Percentiles rank a stretch among this genome's conserved stretches.
Conservation (phyloP, 352 stramenopile genomes). For the Aphanomyces astaci region DNA sequence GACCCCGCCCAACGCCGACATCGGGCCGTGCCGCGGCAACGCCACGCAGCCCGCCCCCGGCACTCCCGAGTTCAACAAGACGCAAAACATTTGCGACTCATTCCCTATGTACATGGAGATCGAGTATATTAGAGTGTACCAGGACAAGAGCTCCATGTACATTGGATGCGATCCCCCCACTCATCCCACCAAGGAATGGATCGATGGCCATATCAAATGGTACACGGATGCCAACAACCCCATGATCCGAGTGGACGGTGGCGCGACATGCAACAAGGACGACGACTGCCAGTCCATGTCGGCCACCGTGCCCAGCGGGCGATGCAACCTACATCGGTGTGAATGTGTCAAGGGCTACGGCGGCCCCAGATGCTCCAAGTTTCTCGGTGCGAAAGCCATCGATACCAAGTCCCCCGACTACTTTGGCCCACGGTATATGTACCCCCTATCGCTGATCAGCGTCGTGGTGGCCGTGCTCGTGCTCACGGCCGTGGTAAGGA, state of each 20-base stretch:
- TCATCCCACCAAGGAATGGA: constrained; percentile 46
- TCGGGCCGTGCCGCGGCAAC: constrained; percentile 43
- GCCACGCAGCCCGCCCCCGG: constrained; percentile 23
- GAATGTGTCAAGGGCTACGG: constrained; percentile 34
- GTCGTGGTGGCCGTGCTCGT: neutral
- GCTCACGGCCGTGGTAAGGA: neutral
- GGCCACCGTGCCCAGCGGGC: constrained; percentile 28
- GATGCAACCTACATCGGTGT: constrained; percentile 40
- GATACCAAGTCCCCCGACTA: neutral
- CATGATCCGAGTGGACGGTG: constrained; percentile 34
- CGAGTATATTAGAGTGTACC: constrained; percentile 47
- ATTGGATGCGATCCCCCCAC: constrained; percentile 44
- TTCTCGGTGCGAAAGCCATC: neutral
- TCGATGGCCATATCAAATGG: constrained; percentile 42
- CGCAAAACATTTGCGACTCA: constrained; percentile 49
- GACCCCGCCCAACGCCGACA: constrained; percentile 38
- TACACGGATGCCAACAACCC: constrained; percentile 42
- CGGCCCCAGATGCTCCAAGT: constrained; percentile 6
- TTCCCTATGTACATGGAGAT: constrained; percentile 74
- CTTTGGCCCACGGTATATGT: neutral
- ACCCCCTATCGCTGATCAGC: neutral
- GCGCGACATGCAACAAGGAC: constrained; percentile 34
- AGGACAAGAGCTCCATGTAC: constrained; percentile 31
- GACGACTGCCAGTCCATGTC: constrained; percentile 37
- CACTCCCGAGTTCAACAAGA: constrained; percentile 22